Percentiles rank a stretch among this genome's conserved stretches.
phyloP scores from a whole-genome alignment of 345 rosid genomes.

The Brassica cretica region DNA sequence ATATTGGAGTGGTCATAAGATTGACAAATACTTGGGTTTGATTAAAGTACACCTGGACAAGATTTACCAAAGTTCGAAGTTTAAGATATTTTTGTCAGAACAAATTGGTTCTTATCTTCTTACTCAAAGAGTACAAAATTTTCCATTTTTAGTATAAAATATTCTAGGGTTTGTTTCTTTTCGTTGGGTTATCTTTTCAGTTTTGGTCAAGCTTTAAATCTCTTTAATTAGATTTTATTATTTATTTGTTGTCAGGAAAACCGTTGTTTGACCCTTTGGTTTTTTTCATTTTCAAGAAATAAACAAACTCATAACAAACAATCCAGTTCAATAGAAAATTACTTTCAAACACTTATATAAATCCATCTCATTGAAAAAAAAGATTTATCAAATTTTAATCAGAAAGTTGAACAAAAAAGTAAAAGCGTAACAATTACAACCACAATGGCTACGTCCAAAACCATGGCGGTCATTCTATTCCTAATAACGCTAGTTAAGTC shows the following conservation, averaged over 20 bases:
- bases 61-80: background rate
- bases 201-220: background rate
- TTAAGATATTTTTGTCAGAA: background rate
- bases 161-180: background rate
- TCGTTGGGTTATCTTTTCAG: background rate
- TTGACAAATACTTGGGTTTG: background rate
- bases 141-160: background rate
- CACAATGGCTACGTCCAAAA: background rate
- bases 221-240: slow-evolving; percentile 7
- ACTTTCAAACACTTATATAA: background rate
- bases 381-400: background rate
- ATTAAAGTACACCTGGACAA: background rate
- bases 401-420: background rate
- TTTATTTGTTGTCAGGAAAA: background rate
- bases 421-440: background rate
- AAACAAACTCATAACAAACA: background rate
- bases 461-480: background rate
- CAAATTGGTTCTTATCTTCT: slow-evolving; percentile 2
- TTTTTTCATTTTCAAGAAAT: background rate
- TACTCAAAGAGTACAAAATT: background rate
- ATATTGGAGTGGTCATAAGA: background rate
- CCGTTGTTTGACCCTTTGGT: background rate
- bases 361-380: background rate
- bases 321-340: background rate
- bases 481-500: background rate